Evolutionary conservation across 2,329 filamentous ascomycete genomes (phyloP).

Genomic region (Fusarium sp.): DNA sequence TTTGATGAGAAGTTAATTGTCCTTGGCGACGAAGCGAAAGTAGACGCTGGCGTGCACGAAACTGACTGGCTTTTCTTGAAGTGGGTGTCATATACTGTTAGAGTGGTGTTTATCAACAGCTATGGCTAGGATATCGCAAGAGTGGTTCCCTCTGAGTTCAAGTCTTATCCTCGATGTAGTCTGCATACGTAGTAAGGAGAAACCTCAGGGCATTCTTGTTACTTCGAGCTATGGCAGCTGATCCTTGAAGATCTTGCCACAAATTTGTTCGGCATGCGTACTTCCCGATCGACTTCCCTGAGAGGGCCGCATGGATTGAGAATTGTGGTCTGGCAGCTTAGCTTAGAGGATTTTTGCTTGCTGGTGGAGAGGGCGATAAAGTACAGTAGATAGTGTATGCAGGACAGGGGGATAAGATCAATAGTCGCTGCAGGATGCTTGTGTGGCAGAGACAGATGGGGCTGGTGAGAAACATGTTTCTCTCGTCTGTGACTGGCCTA

Average conservation of each 20-base stretch:
- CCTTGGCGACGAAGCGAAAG: not conserved
- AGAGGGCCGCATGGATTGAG: not conserved
- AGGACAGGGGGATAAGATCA: constrained; percentile 23
- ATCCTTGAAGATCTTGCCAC: not conserved
- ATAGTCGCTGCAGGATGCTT: constrained; percentile 35
- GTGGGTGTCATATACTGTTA: not conserved
- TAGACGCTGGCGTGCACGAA: not conserved
- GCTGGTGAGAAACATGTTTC: constrained; percentile 13
- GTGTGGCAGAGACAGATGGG: constrained; percentile 26
- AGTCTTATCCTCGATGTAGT: not conserved
- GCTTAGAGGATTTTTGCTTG: constrained; percentile 1
- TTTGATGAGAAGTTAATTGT: not conserved
- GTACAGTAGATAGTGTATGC: constrained; percentile 21
- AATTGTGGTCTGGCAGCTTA: not conserved
- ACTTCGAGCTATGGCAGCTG: not conserved
- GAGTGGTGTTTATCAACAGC: not conserved
- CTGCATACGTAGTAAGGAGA: no score
- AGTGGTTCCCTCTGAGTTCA: not conserved
- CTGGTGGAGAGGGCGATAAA: constrained; percentile 4
- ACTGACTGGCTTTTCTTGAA: not conserved
- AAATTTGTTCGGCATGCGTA: not conserved
- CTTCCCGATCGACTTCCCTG: not conserved
- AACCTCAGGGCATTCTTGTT: not conserved
- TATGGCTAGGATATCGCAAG: not conserved
- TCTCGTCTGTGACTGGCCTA: constrained; percentile 7